A percentile compares a stretch with the other conserved stretches of the same genome.
phyloP scores from a whole-genome alignment of 305 asterid genomes.

The Fraxinus floribunda region DNA sequence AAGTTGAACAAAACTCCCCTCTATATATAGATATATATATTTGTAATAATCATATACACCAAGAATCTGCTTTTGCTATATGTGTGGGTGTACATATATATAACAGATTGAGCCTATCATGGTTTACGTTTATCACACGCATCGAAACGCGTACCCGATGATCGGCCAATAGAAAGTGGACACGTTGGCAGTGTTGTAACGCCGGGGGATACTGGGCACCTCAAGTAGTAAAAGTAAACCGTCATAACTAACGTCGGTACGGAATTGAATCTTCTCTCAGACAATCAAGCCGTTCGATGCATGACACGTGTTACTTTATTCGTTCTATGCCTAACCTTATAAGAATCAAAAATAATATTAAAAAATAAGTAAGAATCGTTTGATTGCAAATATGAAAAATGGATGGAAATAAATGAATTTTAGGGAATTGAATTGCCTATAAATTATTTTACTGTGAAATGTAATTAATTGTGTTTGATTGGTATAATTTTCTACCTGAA shows the following conservation, averaged over 20 bases:
- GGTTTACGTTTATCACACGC: slow-evolving; percentile 1
- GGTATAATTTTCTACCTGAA: too few relatives aligned
- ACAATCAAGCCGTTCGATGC: not conserved
- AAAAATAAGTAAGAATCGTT: not conserved
- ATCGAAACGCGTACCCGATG: not conserved
- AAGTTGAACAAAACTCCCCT: not conserved
- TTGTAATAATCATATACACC: slow-evolving; percentile 7
- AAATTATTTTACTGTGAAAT: too few relatives aligned
- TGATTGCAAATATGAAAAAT: too few relatives aligned
- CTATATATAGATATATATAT: not conserved
- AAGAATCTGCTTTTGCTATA: slow-evolving; percentile 11
- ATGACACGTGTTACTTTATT: not conserved
- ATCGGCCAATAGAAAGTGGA: not conserved
- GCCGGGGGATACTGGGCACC: not conserved
- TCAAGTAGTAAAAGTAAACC: not conserved
- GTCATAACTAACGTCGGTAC: slow-evolving; percentile 2
- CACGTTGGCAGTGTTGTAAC: not conserved
- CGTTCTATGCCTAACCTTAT: not conserved
- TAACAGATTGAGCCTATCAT: not conserved
- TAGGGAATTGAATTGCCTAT: too few relatives aligned
- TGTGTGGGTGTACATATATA: not conserved
- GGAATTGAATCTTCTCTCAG: not conserved
- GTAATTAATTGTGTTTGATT: too few relatives aligned
- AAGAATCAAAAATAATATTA: not conserved
- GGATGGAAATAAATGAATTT: too few relatives aligned